Percentiles rank a stretch among this genome's conserved stretches.
These are phyloP conservation scores for Mitragyna speciosa DNA, from an alignment of 257 asterid species.

Conservation along the genomic window DNA sequence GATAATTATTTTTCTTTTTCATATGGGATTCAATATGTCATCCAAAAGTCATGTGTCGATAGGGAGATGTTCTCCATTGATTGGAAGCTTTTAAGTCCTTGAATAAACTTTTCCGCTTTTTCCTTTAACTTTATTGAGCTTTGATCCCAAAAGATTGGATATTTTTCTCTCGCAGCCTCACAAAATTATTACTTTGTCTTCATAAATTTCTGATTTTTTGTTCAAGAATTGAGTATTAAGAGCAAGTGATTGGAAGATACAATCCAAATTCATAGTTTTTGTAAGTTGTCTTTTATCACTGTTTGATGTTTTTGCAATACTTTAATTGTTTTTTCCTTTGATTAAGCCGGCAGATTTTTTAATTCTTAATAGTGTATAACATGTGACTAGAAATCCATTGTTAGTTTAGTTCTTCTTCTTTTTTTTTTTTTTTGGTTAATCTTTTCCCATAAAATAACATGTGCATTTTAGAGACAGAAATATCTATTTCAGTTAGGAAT, in stretches of 20 bases:
- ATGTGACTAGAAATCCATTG: background rate
- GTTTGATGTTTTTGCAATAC: background rate
- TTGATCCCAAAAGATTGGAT: constrained; percentile 6
- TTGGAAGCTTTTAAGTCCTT: background rate
- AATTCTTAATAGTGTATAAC: background rate
- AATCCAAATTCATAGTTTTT: background rate
- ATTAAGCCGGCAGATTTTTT: background rate
- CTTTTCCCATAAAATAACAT: background rate
- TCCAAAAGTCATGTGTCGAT: background rate
- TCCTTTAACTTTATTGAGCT: background rate
- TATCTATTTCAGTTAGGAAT: constrained; percentile 9
- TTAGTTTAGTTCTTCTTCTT: constrained; percentile 1
- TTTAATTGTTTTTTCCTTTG: background rate
- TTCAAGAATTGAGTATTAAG: background rate
- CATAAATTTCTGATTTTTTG: background rate
- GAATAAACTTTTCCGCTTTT: constrained; percentile 6
- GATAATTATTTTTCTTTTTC: background rate
- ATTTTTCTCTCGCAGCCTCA: background rate
- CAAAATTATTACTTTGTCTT: background rate
- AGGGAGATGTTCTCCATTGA: background rate
- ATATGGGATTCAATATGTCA: too few relatives aligned
- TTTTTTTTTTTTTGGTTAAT: background rate
- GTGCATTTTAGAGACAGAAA: constrained; percentile 3
- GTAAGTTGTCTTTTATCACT: background rate
- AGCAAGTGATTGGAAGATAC: too few relatives aligned